phyloP scores from a whole-genome alignment of 306 rosid genomes.

The Astragalus glycyphyllos region DNA sequence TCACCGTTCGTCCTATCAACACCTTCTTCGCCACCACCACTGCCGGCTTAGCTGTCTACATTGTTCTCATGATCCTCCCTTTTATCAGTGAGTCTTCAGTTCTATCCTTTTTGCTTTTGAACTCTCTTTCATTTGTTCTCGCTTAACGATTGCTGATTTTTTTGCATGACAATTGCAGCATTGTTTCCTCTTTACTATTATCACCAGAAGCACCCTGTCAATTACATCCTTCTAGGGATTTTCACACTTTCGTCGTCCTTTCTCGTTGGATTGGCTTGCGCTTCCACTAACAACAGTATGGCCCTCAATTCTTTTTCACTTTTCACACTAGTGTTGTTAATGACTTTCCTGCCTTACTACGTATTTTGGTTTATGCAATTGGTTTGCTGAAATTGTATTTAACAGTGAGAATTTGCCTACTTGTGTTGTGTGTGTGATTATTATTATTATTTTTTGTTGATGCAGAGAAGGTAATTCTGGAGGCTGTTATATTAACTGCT shows the following conservation, averaged over 20 bases:
- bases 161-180: constrained; percentile 49
- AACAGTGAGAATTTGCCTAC: not conserved
- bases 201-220: constrained; percentile 89
- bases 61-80: constrained; percentile 75
- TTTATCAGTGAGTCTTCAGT: constrained; percentile 55
- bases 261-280: constrained; percentile 83
- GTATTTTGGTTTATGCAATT: too few species aligned
- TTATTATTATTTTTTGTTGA: not conserved
- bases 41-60: constrained; percentile 81
- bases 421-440: not conserved
- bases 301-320: not conserved
- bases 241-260: constrained; percentile 77
- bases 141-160: not conserved
- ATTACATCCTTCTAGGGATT: constrained; percentile 72
- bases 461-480: constrained; percentile 90
- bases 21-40: constrained; percentile 59
- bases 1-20: constrained; percentile 63
- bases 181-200: constrained; percentile 72
- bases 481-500: constrained; percentile 77
- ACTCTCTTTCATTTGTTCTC: not conserved
- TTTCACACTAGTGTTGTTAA: not conserved
- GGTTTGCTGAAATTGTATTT: not conserved
- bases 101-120: not conserved
- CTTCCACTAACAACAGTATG: constrained; percentile 84
- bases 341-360: too few species aligned